Percentiles rank a stretch among this genome's conserved stretches.
Conservation (phyloP, 1,139 yeast species). For the Blastobotrys malaysiensis region DNA sequence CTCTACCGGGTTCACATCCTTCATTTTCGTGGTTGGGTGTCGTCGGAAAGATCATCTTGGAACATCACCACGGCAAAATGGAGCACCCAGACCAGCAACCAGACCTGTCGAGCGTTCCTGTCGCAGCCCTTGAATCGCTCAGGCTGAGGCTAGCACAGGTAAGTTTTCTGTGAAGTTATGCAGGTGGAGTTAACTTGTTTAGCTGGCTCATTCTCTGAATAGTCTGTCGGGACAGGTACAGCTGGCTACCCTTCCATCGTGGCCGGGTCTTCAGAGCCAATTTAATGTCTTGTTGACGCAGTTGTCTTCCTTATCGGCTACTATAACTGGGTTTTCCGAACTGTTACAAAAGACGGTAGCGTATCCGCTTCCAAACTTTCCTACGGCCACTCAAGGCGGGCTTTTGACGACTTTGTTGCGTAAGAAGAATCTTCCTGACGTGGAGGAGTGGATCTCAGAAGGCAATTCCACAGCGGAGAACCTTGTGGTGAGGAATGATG, state of each 20-base stretch:
- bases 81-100: conserved; percentile 2
- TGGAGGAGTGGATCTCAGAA: conserved; percentile 72
- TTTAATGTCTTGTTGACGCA: conserved; percentile 80
- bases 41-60: neutral
- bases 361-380: conserved; percentile 78
- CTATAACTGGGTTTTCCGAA: conserved; percentile 57
- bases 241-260: conserved; percentile 33
- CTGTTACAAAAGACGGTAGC: conserved; percentile 62
- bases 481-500: conserved; percentile 27
- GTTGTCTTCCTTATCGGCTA: conserved; percentile 63
- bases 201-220: conserved; percentile 34
- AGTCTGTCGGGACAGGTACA: conserved; percentile 32
- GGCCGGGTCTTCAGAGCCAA: conserved; percentile 67
- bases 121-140: conserved; percentile 54
- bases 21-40: conserved; percentile 10
- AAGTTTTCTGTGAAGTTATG: conserved; percentile 2
- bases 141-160: conserved; percentile 54
- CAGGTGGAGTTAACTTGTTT: neutral
- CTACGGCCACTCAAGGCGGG: conserved; percentile 77
- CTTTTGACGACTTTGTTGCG: conserved; percentile 75
- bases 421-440: conserved; percentile 85
- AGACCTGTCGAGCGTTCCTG: conserved; percentile 43
- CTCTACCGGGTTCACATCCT: conserved; percentile 19
- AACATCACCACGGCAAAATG: neutral
- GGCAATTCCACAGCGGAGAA: conserved; percentile 44